Evolutionary conservation across 1,284 basidiomycete species (phyloP).

Genomic region (Neolentinus lepideus): DNA sequence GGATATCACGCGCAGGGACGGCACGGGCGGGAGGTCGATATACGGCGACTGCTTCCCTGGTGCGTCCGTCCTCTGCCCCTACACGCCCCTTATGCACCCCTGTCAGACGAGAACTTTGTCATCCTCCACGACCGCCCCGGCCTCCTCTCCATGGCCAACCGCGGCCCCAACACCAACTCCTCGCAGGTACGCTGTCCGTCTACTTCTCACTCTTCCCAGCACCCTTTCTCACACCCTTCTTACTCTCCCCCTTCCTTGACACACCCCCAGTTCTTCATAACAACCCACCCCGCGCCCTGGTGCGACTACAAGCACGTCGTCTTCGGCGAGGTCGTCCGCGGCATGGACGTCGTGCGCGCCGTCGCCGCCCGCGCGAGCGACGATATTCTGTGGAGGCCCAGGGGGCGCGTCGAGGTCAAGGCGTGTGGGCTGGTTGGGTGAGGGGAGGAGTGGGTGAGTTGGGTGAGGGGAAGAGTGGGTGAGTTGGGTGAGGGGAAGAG

Average conservation of each 20-base stretch:
- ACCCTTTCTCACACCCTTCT: background rate
- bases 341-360: conserved; percentile 33
- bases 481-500: no score
- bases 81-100: background rate
- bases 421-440: no score
- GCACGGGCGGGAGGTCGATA: conserved; percentile 47
- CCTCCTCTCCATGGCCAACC: conserved; percentile 57
- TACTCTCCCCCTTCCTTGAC: background rate
- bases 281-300: conserved; percentile 56
- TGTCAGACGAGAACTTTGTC: conserved; percentile 32
- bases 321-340: conserved; percentile 39
- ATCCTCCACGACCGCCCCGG: conserved; percentile 34
- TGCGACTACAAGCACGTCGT: conserved; percentile 45
- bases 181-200: conserved; percentile 32
- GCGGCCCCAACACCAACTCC: conserved; percentile 47
- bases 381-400: conserved; percentile 27
- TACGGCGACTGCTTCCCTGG: conserved; percentile 8
- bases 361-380: conserved; percentile 28
- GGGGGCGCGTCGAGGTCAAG: conserved; percentile 25
- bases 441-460: no score
- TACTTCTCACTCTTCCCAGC: background rate
- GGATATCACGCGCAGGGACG: conserved; percentile 39
- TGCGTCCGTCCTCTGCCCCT: background rate
- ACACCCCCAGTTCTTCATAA: conserved; percentile 57
- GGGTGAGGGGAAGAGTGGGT: no score